Conservation (phyloP, 2,329 filamentous ascomycete species). For the Colletotrichum spaethianum region DNA sequence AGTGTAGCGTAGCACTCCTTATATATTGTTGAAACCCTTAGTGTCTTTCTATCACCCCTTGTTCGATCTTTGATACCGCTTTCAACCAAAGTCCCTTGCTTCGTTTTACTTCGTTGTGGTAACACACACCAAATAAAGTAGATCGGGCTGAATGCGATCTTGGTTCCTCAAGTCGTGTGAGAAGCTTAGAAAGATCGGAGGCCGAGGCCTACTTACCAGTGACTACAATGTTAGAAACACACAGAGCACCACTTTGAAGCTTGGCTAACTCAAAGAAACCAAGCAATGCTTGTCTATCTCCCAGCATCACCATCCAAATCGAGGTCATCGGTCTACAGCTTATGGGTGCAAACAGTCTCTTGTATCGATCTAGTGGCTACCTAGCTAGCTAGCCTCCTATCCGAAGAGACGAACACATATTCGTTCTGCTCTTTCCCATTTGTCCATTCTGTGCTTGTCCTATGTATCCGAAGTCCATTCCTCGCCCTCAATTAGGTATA, state of each 20-base stretch:
- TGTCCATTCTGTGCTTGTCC: not conserved
- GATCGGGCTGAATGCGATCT: no score
- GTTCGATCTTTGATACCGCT: no score
- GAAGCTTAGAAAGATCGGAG: not conserved
- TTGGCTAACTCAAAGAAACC: no score
- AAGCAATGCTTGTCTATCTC: not conserved
- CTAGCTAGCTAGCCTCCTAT: not conserved
- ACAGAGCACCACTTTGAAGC: not conserved
- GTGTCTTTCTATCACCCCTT: not conserved
- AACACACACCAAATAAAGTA: no score
- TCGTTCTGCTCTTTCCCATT: not conserved
- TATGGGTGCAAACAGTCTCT: not conserved
- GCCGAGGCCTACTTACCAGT: no score
- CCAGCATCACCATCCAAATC: not conserved
- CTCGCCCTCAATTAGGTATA: not conserved
- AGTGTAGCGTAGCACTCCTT: not conserved
- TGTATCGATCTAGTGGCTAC: not conserved
- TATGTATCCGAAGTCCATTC: not conserved
- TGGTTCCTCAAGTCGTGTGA: not conserved
- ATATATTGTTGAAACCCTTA: no score
- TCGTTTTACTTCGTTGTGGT: no score
- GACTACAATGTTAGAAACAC: not conserved
- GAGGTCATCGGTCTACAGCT: not conserved
- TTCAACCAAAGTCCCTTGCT: no score
- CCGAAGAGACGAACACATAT: not conserved